A percentile compares a stretch with the other conserved stretches of the same genome.
Conservation (phyloP, 2,329 filamentous ascomycete genomes). For the Penicillium sp. region DNA sequence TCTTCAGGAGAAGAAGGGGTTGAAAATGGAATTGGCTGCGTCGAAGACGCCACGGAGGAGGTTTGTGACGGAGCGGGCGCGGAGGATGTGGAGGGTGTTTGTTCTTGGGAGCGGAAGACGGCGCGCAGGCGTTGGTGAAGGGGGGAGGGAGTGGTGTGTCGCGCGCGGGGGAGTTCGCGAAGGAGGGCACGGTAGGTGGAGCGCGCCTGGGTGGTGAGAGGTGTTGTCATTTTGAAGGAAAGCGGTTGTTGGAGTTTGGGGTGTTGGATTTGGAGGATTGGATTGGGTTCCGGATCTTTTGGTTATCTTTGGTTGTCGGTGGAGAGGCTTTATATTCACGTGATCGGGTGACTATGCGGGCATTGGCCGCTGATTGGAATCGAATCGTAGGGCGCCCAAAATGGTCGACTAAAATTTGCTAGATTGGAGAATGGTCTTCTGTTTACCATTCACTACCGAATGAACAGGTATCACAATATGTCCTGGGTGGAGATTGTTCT, state of each 20-base stretch:
- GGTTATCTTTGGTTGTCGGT: background rate
- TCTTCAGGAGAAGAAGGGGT: slow-evolving; percentile 17
- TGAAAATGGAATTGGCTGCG: slow-evolving; percentile 21
- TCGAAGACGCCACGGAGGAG: slow-evolving; percentile 19
- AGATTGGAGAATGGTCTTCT: background rate
- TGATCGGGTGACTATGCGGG: background rate
- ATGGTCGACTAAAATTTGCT: background rate
- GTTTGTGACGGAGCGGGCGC: slow-evolving; percentile 27
- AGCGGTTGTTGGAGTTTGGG: background rate
- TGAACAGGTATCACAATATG: background rate
- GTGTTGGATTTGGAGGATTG: background rate
- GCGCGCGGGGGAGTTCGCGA: slow-evolving; percentile 80
- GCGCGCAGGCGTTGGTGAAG: slow-evolving; percentile 71
- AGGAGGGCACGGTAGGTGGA: slow-evolving; percentile 86
- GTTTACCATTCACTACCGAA: background rate
- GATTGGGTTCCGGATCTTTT: background rate
- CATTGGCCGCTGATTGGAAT: background rate
- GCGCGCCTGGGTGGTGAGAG: slow-evolving; percentile 55
- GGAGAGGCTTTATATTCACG: slow-evolving; percentile 1
- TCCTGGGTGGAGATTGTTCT: slow-evolving; percentile 17
- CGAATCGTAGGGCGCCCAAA: background rate
- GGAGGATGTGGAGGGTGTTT: slow-evolving; percentile 30
- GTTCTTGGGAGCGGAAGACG: slow-evolving; percentile 55
- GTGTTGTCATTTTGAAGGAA: slow-evolving; percentile 25
- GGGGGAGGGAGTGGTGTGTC: slow-evolving; percentile 65